Evolutionary conservation across 2,329 filamentous ascomycete genomes (phyloP).

Genomic region (Diplodia mutila): DNA sequence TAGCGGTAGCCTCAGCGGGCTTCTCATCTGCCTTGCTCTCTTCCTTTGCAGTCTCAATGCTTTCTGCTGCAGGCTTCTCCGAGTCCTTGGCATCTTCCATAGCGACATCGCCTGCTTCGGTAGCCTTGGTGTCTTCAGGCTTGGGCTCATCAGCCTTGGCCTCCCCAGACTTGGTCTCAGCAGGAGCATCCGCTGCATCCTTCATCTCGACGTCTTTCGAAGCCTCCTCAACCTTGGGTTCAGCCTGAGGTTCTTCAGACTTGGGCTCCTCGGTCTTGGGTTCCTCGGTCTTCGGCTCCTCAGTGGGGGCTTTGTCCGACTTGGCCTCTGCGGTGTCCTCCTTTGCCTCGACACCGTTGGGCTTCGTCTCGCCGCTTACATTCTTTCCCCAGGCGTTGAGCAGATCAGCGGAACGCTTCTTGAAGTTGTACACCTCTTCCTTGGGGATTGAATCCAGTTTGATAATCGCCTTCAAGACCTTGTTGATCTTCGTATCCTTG

Average conservation of each 20-base stretch:
- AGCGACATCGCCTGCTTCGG: background rate
- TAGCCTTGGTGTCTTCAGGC: conserved; percentile 36
- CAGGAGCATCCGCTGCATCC: conserved; percentile 33
- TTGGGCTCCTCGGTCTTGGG: conserved; percentile 42
- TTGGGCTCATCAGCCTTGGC: conserved; percentile 34
- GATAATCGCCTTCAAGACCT: conserved; percentile 92
- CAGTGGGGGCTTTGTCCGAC: conserved; percentile 30
- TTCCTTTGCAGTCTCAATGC: background rate
- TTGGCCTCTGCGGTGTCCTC: conserved; percentile 30
- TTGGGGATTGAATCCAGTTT: conserved; percentile 84
- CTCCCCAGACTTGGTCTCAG: conserved; percentile 30
- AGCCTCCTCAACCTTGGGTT: conserved; percentile 42
- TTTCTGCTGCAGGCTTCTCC: background rate
- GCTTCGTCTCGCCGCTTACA: conserved; percentile 53
- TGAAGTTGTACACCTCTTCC: conserved; percentile 89
- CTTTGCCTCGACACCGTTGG: conserved; percentile 44
- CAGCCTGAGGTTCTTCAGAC: conserved; percentile 42
- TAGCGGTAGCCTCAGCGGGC: background rate
- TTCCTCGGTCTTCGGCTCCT: conserved; percentile 39
- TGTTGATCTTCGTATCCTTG: conserved; percentile 93
- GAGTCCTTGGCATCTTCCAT: background rate
- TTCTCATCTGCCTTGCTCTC: background rate
- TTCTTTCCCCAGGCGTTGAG: conserved; percentile 89
- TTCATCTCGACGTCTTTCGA: conserved; percentile 38
- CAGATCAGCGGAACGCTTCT: conserved; percentile 75